A percentile compares a stretch with the other conserved stretches of the same genome.
These are phyloP conservation scores for Candida ulmi DNA, from an alignment of 805 yeast genomes.

Conservation along the genomic window DNA sequence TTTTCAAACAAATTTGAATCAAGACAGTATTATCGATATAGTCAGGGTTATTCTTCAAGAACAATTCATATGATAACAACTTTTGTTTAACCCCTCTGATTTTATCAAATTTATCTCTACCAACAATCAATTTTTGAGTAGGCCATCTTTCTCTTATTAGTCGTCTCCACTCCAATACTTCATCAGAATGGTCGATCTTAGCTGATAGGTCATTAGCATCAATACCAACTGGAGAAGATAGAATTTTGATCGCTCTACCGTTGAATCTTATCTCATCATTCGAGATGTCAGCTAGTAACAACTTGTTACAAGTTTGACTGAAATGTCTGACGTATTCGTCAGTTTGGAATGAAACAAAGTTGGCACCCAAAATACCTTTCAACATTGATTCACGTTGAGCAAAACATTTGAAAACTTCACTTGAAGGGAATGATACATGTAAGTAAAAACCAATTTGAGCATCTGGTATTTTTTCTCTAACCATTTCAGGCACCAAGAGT, in stretches of 20 bases:
- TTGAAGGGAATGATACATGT: conserved; percentile 92
- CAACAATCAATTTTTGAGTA: conserved; percentile 64
- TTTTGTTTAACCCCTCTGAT: conserved; percentile 88
- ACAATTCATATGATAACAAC: conserved; percentile 77
- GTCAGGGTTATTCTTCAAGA: conserved; percentile 66
- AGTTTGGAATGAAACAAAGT: conserved; percentile 83
- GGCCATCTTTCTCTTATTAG: conserved; percentile 78
- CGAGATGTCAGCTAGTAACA: conserved; percentile 78
- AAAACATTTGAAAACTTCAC: conserved; percentile 90
- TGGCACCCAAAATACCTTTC: conserved; percentile 84
- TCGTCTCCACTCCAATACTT: conserved; percentile 59
- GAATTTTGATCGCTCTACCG: conserved; percentile 50
- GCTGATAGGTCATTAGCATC: conserved; percentile 54
- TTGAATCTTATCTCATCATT: conserved; percentile 55
- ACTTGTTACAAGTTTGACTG: conserved; percentile 79
- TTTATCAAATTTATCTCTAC: conserved; percentile 83
- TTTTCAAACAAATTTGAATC: conserved; percentile 75
- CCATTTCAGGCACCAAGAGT: conserved; percentile 79
- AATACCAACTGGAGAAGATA: conserved; percentile 71
- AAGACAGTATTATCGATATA: conserved; percentile 65
- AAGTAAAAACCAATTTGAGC: conserved; percentile 89
- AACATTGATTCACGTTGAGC: conserved; percentile 79
- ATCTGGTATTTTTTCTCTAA: conserved; percentile 65
- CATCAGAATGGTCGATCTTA: conserved; percentile 36
- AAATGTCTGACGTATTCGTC: conserved; percentile 93